Evolutionary conservation across 2,329 filamentous ascomycete species (phyloP), one percentile per base, ranked within the genome.

Genomic region (Fusarium kyushuense): DNA sequence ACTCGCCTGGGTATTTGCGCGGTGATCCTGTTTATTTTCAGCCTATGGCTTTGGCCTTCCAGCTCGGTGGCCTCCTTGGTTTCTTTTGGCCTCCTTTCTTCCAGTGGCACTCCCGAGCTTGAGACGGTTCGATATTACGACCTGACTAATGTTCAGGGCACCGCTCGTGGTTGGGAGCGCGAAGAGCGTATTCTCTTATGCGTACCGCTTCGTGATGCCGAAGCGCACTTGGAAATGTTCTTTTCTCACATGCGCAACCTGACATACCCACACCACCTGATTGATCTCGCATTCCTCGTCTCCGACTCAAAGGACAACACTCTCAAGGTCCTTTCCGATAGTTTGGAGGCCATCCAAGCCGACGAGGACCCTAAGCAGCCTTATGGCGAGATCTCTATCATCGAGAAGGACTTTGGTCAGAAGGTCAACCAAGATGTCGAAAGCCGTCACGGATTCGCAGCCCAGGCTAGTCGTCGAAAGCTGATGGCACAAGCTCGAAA

Each of bases 371-470:
- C 90, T 13, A 90, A 89, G 72, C 90, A 94, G 80, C 90, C 91
- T 17, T 99, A 94, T 76, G 96, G 96, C 63, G 96, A 99, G 81
- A 96, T 99, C 60, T 97, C 93, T 1, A 96, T 99, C 63, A 94
- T 99, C 70, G 93, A 98, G 81, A 99, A 99, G 82, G 95, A 99
- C 79, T 99, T 99, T 82, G 96, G 96, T 5, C 96, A 99, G 78
- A 95, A 95, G 78, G 96, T 99, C 63, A 93, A 97, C 68, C 96
- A 99, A 80, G 95, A 99, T 80, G 94, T 98, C 27, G 96, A 99
- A 82, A 97, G 93, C 77, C 90, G 96, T 71, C 96, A 99, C 79
- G 96, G 96, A 25, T 99, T 99, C 76, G 96, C 95, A 30, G 96
- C 96, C 2, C 96, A 99, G 80, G 96, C 96, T 25, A 92, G 91